Evolutionary conservation across 495 filamentous ascomycete genomes (phyloP).

Genomic region (Neurospora sp.): DNA sequence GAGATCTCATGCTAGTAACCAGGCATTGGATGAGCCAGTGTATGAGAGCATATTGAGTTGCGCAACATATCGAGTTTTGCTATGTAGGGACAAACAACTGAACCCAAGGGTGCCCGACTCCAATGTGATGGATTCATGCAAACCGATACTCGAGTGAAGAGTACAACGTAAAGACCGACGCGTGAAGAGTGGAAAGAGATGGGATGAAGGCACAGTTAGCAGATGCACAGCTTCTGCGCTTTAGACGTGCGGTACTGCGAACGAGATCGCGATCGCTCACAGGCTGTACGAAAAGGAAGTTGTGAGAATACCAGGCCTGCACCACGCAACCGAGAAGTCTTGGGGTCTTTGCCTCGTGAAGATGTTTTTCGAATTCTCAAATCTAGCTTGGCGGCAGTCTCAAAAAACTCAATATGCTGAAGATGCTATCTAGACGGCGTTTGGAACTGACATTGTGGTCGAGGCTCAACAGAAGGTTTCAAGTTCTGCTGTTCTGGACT

Average conservation of each 20-base stretch:
- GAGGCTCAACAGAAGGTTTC: background rate
- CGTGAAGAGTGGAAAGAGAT: background rate
- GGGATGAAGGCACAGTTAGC: background rate
- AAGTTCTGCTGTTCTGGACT: background rate
- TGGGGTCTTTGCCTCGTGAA: background rate
- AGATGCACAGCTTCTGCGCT: background rate
- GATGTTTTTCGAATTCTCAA: background rate
- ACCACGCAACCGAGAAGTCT: background rate
- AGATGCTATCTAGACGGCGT: background rate
- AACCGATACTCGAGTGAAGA: background rate
- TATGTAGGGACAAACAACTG: background rate
- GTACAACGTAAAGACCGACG: background rate
- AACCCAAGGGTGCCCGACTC: background rate
- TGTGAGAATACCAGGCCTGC: background rate
- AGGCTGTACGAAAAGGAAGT: background rate
- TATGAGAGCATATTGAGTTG: background rate
- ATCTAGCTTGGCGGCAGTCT: background rate
- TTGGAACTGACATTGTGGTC: background rate
- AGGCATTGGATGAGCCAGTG: background rate
- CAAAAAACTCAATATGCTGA: background rate
- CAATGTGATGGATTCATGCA: background rate
- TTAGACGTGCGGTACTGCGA: background rate
- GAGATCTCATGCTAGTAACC: background rate
- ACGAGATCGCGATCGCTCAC: background rate
- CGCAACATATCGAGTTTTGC: background rate